Base-by-base conservation (phyloP, 768 basidiomycete species). In the Multifurca ochricompacta region DNA sequence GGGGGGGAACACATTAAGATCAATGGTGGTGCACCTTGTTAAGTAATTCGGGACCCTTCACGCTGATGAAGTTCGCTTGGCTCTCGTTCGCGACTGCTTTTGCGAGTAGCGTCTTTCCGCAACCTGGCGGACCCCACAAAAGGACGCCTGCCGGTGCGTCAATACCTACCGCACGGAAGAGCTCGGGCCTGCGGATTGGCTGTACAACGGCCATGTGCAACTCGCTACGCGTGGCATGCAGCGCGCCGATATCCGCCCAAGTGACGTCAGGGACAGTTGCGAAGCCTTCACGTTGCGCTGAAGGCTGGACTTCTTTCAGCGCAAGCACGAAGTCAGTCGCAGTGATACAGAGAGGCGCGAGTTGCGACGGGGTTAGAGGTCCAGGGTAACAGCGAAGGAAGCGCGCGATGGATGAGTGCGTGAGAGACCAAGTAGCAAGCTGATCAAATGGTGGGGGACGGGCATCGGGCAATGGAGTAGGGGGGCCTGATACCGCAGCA, bases 51-150 rank as follows among this genome's bases (percentile, higher is more conserved):
- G 96, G 96, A 0, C 96, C 96, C 65, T 98, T 98, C 47, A 98
- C 89, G 64, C 91, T 94, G 65, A 99, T 97, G 64, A 99, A 98
- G 69, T 93, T 98, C 11, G 96, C 96, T 59, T 81, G 74, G 49
- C 85, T 89, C 71, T 97, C 96, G 67, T 93, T 97, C 8, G 96
- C 96, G 4, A 98, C 95, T 0, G 95, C 96, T 67, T 97, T 98
- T 0, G 96, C 96, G n/a, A 99, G 73, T 27, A 99, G 66, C 0
- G 96, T 99, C 72, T 98, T 99, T 4, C 96, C 96, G 65, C 95
- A 98, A 9, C 96, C 96, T 0, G 96, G 95, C 23, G 96, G 96
- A 28, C 96, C 96, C 96, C 96, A 98, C n/a, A 98, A 71, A 31
- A 98, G 71, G 3, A 98, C 96, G 0, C 95, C 96, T 64, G 91